Evolutionary conservation across 2,329 filamentous ascomycete genomes (phyloP).

Genomic region (Fusarium haematococcum): DNA sequence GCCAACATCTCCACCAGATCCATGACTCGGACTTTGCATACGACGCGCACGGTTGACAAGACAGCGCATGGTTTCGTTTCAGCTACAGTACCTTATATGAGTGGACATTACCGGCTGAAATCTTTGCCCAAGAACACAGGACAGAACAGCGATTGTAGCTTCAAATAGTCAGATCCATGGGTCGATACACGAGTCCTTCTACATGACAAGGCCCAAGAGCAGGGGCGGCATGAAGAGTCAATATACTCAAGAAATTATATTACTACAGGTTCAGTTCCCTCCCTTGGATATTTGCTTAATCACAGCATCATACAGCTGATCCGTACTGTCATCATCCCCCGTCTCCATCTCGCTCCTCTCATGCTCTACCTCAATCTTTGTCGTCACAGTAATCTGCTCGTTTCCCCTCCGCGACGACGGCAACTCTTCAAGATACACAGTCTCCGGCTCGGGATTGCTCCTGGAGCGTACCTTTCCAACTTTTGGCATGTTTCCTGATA

Average conservation of each 20-base stretch:
- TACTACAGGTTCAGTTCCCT: neutral
- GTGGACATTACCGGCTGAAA: neutral
- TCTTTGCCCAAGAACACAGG: neutral
- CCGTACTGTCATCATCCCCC: constrained; percentile 7
- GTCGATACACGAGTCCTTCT: neutral
- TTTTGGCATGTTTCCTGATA: neutral
- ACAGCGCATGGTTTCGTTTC: neutral
- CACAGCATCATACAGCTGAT: constrained; percentile 11
- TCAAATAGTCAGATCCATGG: neutral
- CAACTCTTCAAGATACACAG: constrained; percentile 6
- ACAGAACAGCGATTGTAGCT: neutral
- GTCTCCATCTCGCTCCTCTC: neutral
- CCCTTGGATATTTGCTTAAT: constrained; percentile 27
- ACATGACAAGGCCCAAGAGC: neutral
- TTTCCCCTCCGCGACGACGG: neutral
- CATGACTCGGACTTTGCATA: neutral
- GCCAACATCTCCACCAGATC: neutral
- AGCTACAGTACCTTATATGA: neutral
- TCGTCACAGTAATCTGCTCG: neutral
- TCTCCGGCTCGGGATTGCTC: neutral
- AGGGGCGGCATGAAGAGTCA: neutral
- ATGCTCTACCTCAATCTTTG: constrained; percentile 2
- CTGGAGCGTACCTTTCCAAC: neutral
- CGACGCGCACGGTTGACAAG: neutral
- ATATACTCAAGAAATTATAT: neutral